Evolutionary conservation across 1,139 yeast genomes (phyloP), one percentile per base, ranked within the genome.

Genomic region (Meyerozyma athensensis): DNA sequence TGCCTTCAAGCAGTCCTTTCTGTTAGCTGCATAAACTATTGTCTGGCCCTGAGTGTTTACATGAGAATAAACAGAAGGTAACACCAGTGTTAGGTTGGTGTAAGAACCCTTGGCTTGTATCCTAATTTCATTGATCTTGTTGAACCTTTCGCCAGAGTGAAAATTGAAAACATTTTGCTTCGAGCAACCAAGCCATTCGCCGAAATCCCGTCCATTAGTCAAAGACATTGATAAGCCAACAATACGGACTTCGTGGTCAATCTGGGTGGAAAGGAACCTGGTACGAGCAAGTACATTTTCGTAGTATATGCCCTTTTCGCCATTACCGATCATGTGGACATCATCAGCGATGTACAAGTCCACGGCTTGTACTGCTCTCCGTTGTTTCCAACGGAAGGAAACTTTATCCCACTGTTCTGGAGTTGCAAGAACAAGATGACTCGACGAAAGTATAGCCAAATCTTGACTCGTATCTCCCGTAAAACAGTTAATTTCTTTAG

Each of bases 101-200:
- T 14, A 16, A 7, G 31, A 26, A 17, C 13, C 4, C n/a, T 26
- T 26, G 16, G 79, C 61, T 44, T 78, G 81, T 31, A 87, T 54
- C 46, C 74, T 79, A 14, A 87, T 76, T 39, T 68, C 72, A 37
- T 75, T 75, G 23, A 86, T 51, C 2, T 82, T 78, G 33, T 63
- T 56, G 18, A 69, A 65, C 40, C 94, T 66, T 28, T 78, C 81
- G 32, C 66, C 63, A 0, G 95, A 81, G 17, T 79, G 71, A 54
- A 84, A 89, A 50, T 87, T 90, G 61, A 70, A 86, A 4, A 81
- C 69, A 34, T 77, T 68, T 28, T 63, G 68, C 39, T 66, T 68
- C 23, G 75, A 65, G 22, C 85, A 81, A 2, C 94, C 95, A 24
- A 92, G 59, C 96, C 97, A 94, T 42, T 82, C 86, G 1, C 86